A percentile compares a stretch with the other conserved stretches of the same genome.
Conservation (phyloP, 2,329 filamentous ascomycete species). For the Monosporascus sp. region DNA sequence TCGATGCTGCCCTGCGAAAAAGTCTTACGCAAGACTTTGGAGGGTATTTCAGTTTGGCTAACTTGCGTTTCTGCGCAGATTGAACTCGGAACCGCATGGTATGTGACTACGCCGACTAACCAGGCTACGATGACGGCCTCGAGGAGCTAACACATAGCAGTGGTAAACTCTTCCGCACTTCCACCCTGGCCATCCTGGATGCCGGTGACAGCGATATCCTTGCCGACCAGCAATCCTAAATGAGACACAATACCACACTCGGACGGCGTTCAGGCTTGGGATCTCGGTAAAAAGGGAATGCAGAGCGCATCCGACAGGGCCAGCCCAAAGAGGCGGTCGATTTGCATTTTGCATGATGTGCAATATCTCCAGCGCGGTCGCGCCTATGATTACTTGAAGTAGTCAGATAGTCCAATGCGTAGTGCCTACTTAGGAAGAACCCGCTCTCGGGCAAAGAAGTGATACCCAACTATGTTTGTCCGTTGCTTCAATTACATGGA, state of each 20-base stretch:
- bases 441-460: neutral
- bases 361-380: neutral
- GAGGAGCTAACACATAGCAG: neutral
- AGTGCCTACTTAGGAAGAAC: neutral
- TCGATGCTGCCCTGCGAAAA: conserved; percentile 77
- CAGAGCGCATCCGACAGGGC: conserved; percentile 10
- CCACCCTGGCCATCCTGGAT: conserved; percentile 94
- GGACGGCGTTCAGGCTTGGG: conserved; percentile 25
- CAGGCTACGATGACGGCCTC: neutral
- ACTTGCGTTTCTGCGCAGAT: conserved; percentile 58
- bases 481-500: neutral
- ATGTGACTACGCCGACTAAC: neutral
- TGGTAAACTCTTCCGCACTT: conserved; percentile 98
- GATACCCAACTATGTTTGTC: neutral
- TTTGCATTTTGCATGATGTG: neutral
- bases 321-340: neutral
- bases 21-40: conserved; percentile 77
- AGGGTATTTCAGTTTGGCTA: conserved; percentile 68
- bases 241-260: conserved; percentile 14
- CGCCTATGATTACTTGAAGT: neutral
- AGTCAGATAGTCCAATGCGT: conserved; percentile 3
- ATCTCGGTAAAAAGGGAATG: conserved; percentile 16
- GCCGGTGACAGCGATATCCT: conserved; percentile 99
- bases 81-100: conserved; percentile 90
- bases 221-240: conserved; percentile 64